Base-by-base conservation (phyloP, 2,329 filamentous ascomycete species). In the Diaporthe citri region DNA sequence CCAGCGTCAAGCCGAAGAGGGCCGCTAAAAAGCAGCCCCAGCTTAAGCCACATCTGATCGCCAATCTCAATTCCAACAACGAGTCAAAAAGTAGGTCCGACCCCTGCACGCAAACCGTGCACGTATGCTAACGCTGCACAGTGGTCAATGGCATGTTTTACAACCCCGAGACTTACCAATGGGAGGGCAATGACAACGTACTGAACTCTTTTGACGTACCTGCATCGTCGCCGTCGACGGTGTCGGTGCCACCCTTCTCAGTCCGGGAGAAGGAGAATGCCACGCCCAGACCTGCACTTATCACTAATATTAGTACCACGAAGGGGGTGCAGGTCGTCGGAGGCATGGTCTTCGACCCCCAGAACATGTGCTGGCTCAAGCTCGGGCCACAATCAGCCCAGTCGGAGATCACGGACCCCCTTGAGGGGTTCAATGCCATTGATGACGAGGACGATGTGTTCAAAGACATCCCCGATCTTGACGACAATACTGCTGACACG, bases 341-440 rank as follows among this genome's bases (percentile, higher is more conserved):
- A n/a, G 95, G 95, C 79, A 99, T 99, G 97, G 94, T 98, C 13
- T 99, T 98, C 82, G 97, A 99, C 81, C 97, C 97, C 4, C 93
- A 95, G 77, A 95, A 95, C 79, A 98, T 99, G 96, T 97, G 95
- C 83, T 99, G 97, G 97, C 89, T 98, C 74, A 98, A 98, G 83
- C 87, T 97, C 76, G 87, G 88, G 62, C 83, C 86, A 25, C 82
- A 88, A 41, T 82, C 83, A 69, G 80, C 84, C 56, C 87, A 85
- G 75, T 86, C 87, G 2, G 87, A 90, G 25, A 82, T 84, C 13
- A 86, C 87, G 57, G 91, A 93, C 79, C 86, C 89, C 3, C 87
- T 93, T 84, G 90, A 92, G 77, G 88, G 88, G 0, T 91, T 93
- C 75, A 90, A 94, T 74, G 93, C 92, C 31, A 85, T 94, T 22